These are phyloP conservation scores for Barnettozyma wickerhamii DNA, from an alignment of 805 yeast species.

Conservation along the genomic window DNA sequence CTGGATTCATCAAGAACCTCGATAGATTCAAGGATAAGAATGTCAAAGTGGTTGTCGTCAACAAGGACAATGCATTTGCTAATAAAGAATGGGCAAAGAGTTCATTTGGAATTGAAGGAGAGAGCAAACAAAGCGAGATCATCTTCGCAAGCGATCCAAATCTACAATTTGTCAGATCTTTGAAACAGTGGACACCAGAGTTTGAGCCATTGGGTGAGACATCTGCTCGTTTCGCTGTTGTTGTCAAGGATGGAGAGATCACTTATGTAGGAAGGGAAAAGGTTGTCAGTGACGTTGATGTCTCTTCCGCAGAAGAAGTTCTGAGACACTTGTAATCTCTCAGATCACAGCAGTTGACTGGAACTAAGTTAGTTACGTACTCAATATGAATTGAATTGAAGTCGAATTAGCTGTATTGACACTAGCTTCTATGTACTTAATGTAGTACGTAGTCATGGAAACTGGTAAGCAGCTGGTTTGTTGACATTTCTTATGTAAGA, in stretches of 20 bases:
- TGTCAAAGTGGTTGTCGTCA: constrained; percentile 53
- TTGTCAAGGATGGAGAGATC: constrained; percentile 54
- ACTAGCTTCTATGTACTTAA: too few species aligned
- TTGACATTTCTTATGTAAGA: not conserved
- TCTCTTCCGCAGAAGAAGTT: constrained; percentile 31
- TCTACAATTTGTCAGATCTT: constrained; percentile 47
- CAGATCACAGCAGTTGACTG: not conserved
- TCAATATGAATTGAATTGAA: too few species aligned
- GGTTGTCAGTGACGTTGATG: constrained; percentile 33
- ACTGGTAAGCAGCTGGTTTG: too few species aligned
- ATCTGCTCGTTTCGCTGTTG: constrained; percentile 56
- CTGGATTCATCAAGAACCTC: constrained; percentile 40
- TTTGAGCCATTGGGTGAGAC: constrained; percentile 50
- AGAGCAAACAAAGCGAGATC: constrained; percentile 28
- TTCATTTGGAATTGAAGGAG: constrained; percentile 26
- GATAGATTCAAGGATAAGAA: constrained; percentile 48
- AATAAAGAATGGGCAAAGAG: constrained; percentile 55
- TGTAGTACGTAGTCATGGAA: too few species aligned
- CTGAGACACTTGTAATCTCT: constrained; percentile 25
- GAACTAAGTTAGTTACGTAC: too few species aligned
- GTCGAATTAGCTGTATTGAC: too few species aligned
- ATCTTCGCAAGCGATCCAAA: constrained; percentile 63
- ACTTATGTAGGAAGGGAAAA: constrained; percentile 37
- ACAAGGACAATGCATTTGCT: constrained; percentile 71
- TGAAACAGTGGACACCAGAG: constrained; percentile 45